Percentiles rank a stretch among this genome's conserved stretches.
Evolutionary conservation across 805 yeast species (phyloP).

Genomic region (Saccharomycopsis fibuligera): DNA sequence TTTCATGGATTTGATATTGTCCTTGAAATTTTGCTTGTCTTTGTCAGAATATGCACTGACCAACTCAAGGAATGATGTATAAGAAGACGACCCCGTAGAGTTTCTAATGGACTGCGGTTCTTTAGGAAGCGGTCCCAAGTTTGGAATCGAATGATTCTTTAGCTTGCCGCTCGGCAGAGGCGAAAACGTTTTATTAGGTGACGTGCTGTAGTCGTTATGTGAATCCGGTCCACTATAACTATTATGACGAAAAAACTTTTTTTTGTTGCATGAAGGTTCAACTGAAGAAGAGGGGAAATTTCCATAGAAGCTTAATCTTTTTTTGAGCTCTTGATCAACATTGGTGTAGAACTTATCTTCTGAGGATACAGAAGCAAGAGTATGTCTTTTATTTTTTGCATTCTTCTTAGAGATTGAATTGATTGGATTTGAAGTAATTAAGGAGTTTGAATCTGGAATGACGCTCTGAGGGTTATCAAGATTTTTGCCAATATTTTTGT

Average conservation of each 20-base stretch:
- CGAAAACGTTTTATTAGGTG: neutral
- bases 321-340: neutral
- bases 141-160: neutral
- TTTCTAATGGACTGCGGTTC: too few relatives aligned
- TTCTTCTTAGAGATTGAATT: neutral
- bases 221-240: conserved; percentile 7
- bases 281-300: neutral
- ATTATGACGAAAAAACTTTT: conserved; percentile 2
- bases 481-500: too few relatives aligned
- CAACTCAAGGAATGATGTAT: neutral
- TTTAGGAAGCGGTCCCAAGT: too few relatives aligned
- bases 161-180: neutral
- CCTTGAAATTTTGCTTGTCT: too few relatives aligned
- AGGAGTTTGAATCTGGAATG: neutral
- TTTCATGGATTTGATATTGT: too few relatives aligned
- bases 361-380: too few relatives aligned
- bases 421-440: neutral
- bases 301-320: neutral
- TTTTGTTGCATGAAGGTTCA: neutral
- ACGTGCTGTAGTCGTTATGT: neutral
- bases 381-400: neutral
- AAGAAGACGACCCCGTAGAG: neutral
- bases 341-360: neutral
- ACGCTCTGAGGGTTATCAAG: neutral
- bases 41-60: too few relatives aligned